Conservation (phyloP, 2,329 filamentous ascomycete genomes). For the Cyclaneusma minus region DNA sequence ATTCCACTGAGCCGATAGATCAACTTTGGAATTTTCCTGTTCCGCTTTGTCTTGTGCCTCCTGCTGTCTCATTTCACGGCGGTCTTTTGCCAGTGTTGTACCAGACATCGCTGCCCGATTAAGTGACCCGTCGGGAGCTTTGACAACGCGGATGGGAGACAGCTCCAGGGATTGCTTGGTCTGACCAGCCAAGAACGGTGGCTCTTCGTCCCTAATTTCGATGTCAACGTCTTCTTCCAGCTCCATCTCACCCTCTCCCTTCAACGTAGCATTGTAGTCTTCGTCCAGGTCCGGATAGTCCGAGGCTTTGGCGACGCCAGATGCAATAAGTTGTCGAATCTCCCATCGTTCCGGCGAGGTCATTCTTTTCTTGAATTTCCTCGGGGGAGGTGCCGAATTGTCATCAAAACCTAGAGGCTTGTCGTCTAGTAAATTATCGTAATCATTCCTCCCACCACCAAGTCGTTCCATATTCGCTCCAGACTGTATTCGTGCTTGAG, state of each 20-base stretch:
- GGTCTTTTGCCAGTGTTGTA: constrained; percentile 73
- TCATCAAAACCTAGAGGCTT: constrained; percentile 48
- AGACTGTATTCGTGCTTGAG: constrained; percentile 63
- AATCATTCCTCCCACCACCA: constrained; percentile 43
- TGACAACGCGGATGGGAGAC: constrained; percentile 90
- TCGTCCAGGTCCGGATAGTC: constrained; percentile 93
- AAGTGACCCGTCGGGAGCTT: constrained; percentile 94
- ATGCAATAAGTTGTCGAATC: constrained; percentile 89
- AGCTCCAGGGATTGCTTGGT: constrained; percentile 92
- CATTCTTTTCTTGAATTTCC: constrained; percentile 72
- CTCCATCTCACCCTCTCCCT: constrained; percentile 75
- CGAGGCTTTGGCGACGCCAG: constrained; percentile 79
- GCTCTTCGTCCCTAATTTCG: constrained; percentile 90
- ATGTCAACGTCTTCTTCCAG: constrained; percentile 96
- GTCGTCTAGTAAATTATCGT: constrained; percentile 30
- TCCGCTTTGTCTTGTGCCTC: constrained; percentile 67
- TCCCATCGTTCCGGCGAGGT: constrained; percentile 97
- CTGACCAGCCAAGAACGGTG: constrained; percentile 87
- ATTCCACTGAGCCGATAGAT: constrained; percentile 84
- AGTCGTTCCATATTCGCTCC: constrained; percentile 81
- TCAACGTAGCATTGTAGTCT: constrained; percentile 77
- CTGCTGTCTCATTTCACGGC: constrained; percentile 75
- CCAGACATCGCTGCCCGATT: constrained; percentile 94
- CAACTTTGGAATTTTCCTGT: constrained; percentile 60
- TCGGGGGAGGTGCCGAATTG: constrained; percentile 32